Base-by-base conservation (phyloP, 2,329 filamentous ascomycete genomes). In the Fusarium aywerte region DNA sequence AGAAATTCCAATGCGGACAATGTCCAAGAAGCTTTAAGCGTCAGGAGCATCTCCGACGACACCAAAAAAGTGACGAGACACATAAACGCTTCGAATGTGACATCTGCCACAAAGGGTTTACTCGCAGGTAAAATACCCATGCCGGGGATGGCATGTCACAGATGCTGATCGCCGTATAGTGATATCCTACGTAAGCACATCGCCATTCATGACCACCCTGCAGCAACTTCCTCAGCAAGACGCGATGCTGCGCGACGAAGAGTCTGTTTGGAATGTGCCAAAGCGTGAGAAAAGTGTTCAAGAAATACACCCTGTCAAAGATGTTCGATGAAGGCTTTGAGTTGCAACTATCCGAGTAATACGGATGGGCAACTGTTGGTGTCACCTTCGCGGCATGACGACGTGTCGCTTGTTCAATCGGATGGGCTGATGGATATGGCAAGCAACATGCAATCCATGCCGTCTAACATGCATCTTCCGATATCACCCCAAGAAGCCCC, bases 1-100 rank as follows among this genome's bases (percentile, higher is more conserved):
- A 62, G 15, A 65, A 65, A n/a, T 61, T 48, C 4, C 61, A 65
- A 36, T 70, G 68, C 2, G 42, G 43, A 12, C 64, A 53, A 13
- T 70, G 68, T 16, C 8, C 54, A 0, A 36, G 60, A 21, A 70
- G 43, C 29, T 72, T 72, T 38, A 72, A 67, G 54, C 47, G 70
- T 18, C 25, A 52, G 1, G 70, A 72, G 45, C 70, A 72, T 21
- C 55, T 72, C 1, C 69, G 57, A 9, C 48, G 70, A 8, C 70
- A 72, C 21, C 47, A 72, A 11, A 57, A 51, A n/a, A 43, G 58
- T 0, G 69, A 72, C 27, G 58, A 63, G 3, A 58, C 36, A 5
- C 21, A 43, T 6, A 44, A 52, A 23, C 45, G 54, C 3, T 72
- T 72, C 7, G 23, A 49, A 7, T 72, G 70, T 10, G 35, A 54